Evolutionary conservation across 2,329 filamentous ascomycete genomes (phyloP).

Genomic region (Aspergillus bombycis): DNA sequence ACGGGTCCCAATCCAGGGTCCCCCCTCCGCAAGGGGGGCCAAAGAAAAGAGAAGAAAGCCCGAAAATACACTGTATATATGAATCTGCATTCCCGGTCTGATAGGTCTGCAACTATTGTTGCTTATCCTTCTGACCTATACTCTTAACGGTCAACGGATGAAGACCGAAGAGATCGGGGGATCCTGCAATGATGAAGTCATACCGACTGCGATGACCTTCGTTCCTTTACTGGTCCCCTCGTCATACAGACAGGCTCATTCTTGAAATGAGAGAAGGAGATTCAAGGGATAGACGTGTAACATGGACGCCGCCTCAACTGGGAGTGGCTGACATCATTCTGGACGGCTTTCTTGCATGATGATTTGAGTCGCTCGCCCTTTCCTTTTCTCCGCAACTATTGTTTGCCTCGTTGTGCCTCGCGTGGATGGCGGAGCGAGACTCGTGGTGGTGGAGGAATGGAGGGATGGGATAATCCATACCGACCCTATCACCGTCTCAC

Average conservation of each 20-base stretch:
- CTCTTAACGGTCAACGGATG: background rate
- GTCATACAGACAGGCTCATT: background rate
- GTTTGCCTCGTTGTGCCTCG: background rate
- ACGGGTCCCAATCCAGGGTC: background rate
- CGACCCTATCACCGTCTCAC: too few species aligned
- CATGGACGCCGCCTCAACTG: background rate
- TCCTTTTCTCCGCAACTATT: background rate
- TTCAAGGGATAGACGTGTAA: constrained; percentile 1
- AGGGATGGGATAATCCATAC: background rate
- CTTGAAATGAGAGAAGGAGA: background rate
- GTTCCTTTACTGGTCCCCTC: background rate
- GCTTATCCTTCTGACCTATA: constrained; percentile 1
- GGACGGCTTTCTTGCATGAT: background rate
- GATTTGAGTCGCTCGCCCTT: too few species aligned
- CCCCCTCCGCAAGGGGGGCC: background rate
- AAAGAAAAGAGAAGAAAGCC: background rate
- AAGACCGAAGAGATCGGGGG: background rate
- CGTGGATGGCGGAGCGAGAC: too few species aligned
- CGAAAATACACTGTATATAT: too few species aligned
- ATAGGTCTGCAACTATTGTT: background rate
- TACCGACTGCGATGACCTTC: background rate
- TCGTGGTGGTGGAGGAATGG: background rate
- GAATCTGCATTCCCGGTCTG: background rate
- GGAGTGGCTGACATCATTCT: background rate
- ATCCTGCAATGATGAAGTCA: background rate